Base-by-base conservation (phyloP, 2,329 filamentous ascomycete genomes). In the Sporothrix dimorphospora region DNA sequence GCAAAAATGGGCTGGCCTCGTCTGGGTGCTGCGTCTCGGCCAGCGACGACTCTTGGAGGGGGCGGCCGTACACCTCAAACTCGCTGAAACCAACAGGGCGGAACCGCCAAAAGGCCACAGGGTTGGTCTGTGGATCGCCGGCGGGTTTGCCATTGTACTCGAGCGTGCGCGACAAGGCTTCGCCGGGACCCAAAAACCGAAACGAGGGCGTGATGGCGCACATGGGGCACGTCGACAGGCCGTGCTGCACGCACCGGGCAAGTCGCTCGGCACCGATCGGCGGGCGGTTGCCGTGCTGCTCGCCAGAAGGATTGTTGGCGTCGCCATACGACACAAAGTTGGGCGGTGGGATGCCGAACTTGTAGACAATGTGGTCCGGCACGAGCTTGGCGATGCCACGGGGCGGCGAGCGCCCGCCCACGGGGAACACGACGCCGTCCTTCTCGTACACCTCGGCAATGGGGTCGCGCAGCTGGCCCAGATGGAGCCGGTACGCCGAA, bases 161-260 rank as follows among this genome's bases (percentile, higher is more conserved):
- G 3, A 71, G 16, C 11, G 34, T 38, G 16, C 19, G 19, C 16
- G 9, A 8, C 1, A 71, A 3, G 8, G 34, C 21, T 38, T 73
- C 72, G 14, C 69, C 69, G 16, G 72, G 72, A 2, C 69, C 72
- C 19, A 73, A 27, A 11, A 73, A 73, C 0, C n/a, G 11, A 6
- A 57, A 40, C 7, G 72, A 71, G 21, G 72, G 72, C 4, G 69
- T 71, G 24, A 73, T 73, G 57, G 72, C 72, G 24, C 72, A 73
- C 65, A 71, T 66, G 9, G 72, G 72, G 12, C 72, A 73, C 4
- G 72, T 73, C 11, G 69, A 55, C 27, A 73, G 53, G n/a, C 65
- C 55, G 12, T 73, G 72, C 34, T 45, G 69, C 0, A 73, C 47
- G 12, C 72, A 73, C 5, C 59, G 55, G 16, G 61, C 69, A 7